Evolutionary conservation across 495 filamentous ascomycete genomes (phyloP), one percentile per base, ranked within the genome.

Genomic region (Penicillium desertorum): DNA sequence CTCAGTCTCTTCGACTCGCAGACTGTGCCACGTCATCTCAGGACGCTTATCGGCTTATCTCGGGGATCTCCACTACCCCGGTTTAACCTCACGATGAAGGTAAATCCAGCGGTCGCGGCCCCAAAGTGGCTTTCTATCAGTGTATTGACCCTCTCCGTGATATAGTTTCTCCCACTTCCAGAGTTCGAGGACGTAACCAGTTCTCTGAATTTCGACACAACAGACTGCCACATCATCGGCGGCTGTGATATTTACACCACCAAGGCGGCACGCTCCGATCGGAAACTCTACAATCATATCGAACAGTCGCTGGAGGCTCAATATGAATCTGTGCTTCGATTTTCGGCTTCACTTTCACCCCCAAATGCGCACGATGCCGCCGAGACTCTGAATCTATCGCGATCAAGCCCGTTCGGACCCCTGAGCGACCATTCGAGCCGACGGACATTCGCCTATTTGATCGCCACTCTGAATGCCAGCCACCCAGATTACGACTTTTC

Each of bases 401-500:
- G 91, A 56, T 87, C 90, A 1, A 93, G 88, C 68, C 91, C 95
- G 6, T 98, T 98, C 65, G 95, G 94, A 16, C 86, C 86, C 34
- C 81, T 98, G 47, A 89, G 88, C 51, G 88, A 97, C 59, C 83
- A 88, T 45, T 89, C 89, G 9, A 91, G 89, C 65, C 89, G 95
- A 12, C 86, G 92, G 46, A 96, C 90, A 0, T 98, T 94, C 73
- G 92, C 94, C 41, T 98, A 98, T 71, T 71, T 98, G 56, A 97
- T 98, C 66, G 94, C 94, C 12, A 97, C 95, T 1, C 80, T 99
- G n/a, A 99, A 99, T 62, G 93, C 93, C 1, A 92, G 88, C 39
- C 92, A 99, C 72, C 88, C 92, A 1, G 95, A 99, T 69, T 99
- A 99, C 71, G 93, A 98, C 72, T 98, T 98, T 74, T 94, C 90